These are phyloP conservation scores for Blastocystis sp. DNA, from an alignment of 352 stramenopile genomes.

Conservation along the genomic window DNA sequence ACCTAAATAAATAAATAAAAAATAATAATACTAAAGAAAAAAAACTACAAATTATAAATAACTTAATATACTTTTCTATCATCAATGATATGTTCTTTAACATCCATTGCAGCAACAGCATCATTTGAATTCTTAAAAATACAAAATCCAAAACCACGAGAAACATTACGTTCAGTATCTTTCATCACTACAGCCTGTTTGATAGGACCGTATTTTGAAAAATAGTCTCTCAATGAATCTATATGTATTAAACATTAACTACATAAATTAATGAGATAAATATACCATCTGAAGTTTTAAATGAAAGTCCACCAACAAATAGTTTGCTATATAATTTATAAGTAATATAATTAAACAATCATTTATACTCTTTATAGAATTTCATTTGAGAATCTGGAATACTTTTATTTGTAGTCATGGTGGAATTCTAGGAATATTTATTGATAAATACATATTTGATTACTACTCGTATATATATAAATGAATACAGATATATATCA, in stretches of 20 bases:
- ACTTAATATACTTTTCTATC: constrained; percentile 13
- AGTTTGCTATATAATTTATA: too few relatives aligned
- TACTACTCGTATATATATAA: too few relatives aligned
- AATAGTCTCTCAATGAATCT: constrained; percentile 20
- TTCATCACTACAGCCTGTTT: constrained; percentile 17
- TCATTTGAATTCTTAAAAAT: constrained; percentile 13
- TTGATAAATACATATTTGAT: too few relatives aligned
- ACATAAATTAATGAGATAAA: background rate
- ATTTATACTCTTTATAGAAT: too few relatives aligned
- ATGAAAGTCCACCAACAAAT: constrained; percentile 26
- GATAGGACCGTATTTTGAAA: constrained; percentile 12
- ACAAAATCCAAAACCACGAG: constrained; percentile 25
- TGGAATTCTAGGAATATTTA: too few relatives aligned
- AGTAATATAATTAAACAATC: too few relatives aligned
- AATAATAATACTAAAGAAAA: too few relatives aligned
- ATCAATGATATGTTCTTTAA: constrained; percentile 29
- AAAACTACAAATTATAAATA: too few relatives aligned
- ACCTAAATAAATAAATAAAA: constrained; percentile 4
- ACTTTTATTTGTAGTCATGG: too few relatives aligned
- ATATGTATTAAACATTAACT: background rate
- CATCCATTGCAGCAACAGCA: background rate
- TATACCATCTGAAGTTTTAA: constrained; percentile 17
- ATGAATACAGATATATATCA: too few relatives aligned
- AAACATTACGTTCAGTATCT: constrained; percentile 1
- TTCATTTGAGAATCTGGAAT: too few relatives aligned